Base-by-base conservation (phyloP, 2,329 filamentous ascomycete species). In the Diatrype stigma region DNA sequence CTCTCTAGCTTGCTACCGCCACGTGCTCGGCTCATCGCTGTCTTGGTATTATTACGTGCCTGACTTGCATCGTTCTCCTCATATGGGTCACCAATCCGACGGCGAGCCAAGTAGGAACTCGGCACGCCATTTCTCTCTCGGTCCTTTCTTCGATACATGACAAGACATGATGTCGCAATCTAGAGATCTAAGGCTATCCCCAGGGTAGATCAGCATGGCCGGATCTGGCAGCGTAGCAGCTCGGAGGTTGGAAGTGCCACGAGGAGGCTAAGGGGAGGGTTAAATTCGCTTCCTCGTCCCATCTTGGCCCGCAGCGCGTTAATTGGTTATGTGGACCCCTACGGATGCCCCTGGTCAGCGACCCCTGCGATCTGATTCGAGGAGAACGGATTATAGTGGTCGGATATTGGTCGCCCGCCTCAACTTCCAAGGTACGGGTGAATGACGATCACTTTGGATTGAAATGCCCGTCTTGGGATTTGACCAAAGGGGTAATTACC, bases 231-330 rank as follows among this genome's bases (percentile, higher is more conserved):
- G 40, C 40, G 55, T 48, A 30, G 52, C 59, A 19, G 58, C 45
- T 55, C 63, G 61, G 58, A 67, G 55, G 59, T 62, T 37, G 34
- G 59, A 52, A 61, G 55, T n/a, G 51, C 51, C 50, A 59, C 55
- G 54, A 56, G 54, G 32, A 51, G 48, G 51, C 56, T 45, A 46
- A 54, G 46, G 45, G 46, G 48, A 56, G 57, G 26, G 26, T 30
- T 60, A 57, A 53, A 58, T 61, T 59, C 60, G 52, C 48, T 28
- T 40, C 56, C 52, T 59, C 49, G 55, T 59, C 55, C 57, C 54
- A 56, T 54, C 56, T 63, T 60, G 58, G 57, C 56, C 16, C 26
- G 40, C 14, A 21, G n/a, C 34, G 34, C 6, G 34, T 37, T 17
- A 3, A 28, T 6, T 11, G 11, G 22, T 14, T 16, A n/a, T 28